Percentiles rank a stretch among this genome's conserved stretches.
Conservation (phyloP, 2,329 filamentous ascomycete genomes). For the Talaromyces funiculosus region DNA sequence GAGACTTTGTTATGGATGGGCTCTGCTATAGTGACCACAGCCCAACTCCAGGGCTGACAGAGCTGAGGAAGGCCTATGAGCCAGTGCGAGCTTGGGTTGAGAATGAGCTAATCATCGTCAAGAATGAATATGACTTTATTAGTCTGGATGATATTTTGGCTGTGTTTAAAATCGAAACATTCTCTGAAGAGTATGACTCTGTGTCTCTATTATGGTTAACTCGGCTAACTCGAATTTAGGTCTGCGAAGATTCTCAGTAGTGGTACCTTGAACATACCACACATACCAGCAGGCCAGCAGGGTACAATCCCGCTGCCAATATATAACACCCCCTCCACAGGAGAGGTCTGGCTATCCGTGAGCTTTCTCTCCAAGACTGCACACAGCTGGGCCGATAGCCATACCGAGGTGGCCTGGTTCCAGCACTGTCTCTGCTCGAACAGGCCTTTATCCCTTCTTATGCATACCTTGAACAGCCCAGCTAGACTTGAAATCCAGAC, state of each 20-base stretch:
- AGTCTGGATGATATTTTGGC: neutral
- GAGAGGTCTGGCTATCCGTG: conserved; percentile 4
- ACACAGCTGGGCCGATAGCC: neutral
- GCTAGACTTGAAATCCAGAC: neutral
- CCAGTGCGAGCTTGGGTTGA: conserved; percentile 37
- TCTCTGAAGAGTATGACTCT: neutral
- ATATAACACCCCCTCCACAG: neutral
- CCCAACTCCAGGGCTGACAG: conserved; percentile 51
- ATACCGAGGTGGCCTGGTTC: neutral
- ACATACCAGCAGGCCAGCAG: neutral
- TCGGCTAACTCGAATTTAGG: neutral
- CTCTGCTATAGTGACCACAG: conserved; percentile 46
- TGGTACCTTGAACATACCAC: neutral
- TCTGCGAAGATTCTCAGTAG: neutral
- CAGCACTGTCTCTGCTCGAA: neutral
- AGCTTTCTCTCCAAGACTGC: neutral
- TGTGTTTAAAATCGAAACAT: neutral
- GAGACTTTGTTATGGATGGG: conserved; percentile 59
- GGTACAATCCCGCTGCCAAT: neutral
- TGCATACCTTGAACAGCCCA: neutral
- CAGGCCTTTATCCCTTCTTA: neutral
- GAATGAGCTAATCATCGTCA: conserved; percentile 9
- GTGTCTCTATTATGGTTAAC: neutral
- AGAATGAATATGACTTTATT: conserved; percentile 28
- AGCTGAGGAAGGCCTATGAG: conserved; percentile 53